These are phyloP conservation scores for Albugo candida DNA, from an alignment of 352 stramenopile species.

Conservation along the genomic window DNA sequence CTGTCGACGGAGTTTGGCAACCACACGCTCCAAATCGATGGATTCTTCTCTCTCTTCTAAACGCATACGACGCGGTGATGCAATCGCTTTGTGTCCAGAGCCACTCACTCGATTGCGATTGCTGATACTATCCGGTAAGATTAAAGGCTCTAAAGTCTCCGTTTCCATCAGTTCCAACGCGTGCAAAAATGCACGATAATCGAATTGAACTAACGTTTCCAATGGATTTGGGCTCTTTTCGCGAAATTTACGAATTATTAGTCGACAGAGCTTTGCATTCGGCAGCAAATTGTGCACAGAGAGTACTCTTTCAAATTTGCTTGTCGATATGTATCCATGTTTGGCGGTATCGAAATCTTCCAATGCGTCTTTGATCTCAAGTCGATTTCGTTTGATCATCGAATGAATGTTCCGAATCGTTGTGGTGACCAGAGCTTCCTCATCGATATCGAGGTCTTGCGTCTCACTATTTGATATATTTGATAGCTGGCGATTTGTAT, in stretches of 20 bases:
- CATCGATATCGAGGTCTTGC: constrained; percentile 25
- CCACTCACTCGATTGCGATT: constrained; percentile 36
- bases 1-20: constrained; percentile 42
- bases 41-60: constrained; percentile 7
- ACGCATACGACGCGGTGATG: constrained; percentile 10
- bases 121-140: constrained; percentile 8
- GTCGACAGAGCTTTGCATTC: constrained; percentile 16
- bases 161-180: constrained; percentile 27
- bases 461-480: constrained; percentile 21
- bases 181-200: constrained; percentile 54
- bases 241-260: constrained; percentile 58
- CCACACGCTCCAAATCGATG: constrained; percentile 20
- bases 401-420: constrained; percentile 22
- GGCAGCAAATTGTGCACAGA: constrained; percentile 53
- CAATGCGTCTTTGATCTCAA: constrained; percentile 63
- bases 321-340: constrained; percentile 53
- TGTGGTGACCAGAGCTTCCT: constrained; percentile 22
- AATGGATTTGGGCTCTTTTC: constrained; percentile 30
- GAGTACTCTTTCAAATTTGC: constrained; percentile 67
- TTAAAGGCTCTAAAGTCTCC: background rate
- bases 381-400: constrained; percentile 33
- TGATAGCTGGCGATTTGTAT: constrained; percentile 22
- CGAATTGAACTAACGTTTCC: too few relatives aligned
- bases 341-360: constrained; percentile 67
- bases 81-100: constrained; percentile 4